Evolutionary conservation across 352 stramenopile species (phyloP).

Genomic region (Elongisporangium anandrum): DNA sequence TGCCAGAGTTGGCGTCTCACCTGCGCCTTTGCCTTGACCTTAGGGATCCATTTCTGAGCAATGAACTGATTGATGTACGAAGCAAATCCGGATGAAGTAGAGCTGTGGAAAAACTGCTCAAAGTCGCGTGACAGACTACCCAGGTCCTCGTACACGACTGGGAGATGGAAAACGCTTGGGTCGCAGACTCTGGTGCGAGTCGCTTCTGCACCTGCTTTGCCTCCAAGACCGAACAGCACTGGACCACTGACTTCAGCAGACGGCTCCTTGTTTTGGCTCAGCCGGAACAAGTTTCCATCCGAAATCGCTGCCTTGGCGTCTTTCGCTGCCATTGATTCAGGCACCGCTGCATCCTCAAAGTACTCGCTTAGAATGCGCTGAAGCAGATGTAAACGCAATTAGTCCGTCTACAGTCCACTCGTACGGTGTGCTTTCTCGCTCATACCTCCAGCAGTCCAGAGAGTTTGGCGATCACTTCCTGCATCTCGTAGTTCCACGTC

Average conservation of each 20-base stretch:
- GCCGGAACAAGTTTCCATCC: constrained; percentile 42
- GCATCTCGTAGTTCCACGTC: constrained; percentile 63
- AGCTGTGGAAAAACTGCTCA: constrained; percentile 35
- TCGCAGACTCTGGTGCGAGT: constrained; percentile 42
- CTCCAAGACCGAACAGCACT: background rate
- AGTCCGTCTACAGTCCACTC: background rate
- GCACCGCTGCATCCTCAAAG: constrained; percentile 35
- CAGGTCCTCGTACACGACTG: constrained; percentile 69
- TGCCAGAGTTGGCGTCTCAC: constrained; percentile 1
- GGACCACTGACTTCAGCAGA: constrained; percentile 13
- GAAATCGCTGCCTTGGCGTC: constrained; percentile 14
- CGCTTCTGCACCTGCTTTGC: background rate
- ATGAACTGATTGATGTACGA: constrained; percentile 69
- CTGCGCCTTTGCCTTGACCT: constrained; percentile 65
- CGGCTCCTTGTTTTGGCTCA: constrained; percentile 53
- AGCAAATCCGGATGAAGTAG: constrained; percentile 25
- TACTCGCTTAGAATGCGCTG: constrained; percentile 66
- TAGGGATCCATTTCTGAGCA: constrained; percentile 68
- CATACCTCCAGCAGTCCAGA: constrained; percentile 57
- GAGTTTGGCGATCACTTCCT: constrained; percentile 61
- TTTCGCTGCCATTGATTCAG: constrained; percentile 8
- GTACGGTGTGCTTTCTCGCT: background rate
- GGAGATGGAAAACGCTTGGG: constrained; percentile 70
- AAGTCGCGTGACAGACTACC: constrained; percentile 57
- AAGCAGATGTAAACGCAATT: background rate